Evolutionary conservation across 495 filamentous ascomycete genomes (phyloP).

Genomic region (Letharia lupina): DNA sequence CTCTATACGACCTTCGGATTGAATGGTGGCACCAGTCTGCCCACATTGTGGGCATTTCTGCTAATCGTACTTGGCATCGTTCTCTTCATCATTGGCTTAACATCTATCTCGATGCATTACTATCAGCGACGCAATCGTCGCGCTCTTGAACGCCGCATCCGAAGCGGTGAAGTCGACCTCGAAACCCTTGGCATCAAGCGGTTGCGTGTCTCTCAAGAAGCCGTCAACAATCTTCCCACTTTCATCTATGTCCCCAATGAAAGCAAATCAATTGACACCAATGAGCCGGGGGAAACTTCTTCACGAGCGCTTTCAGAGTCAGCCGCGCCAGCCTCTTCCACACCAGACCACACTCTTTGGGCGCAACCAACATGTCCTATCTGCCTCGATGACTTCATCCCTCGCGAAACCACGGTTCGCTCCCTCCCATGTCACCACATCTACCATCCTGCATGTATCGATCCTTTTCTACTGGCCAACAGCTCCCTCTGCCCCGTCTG

Average conservation of each 20-base stretch:
- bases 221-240: conserved; percentile 62
- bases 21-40: conserved; percentile 38
- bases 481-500: conserved; percentile 83
- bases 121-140: conserved; percentile 59
- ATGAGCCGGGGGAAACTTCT: conserved; percentile 23
- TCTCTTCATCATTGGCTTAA: conserved; percentile 51
- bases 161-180: conserved; percentile 67
- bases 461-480: conserved; percentile 59
- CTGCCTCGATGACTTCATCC: conserved; percentile 73
- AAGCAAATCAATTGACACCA: conserved; percentile 6
- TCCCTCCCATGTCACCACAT: conserved; percentile 85
- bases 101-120: conserved; percentile 64
- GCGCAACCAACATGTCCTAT: conserved; percentile 74
- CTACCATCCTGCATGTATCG: conserved; percentile 84
- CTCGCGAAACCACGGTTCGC: conserved; percentile 58
- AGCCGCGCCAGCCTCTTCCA: neutral
- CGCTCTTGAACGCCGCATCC: conserved; percentile 57
- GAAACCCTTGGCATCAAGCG: conserved; percentile 72
- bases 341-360: conserved; percentile 37
- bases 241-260: conserved; percentile 51
- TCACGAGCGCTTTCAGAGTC: conserved; percentile 14
- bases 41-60: conserved; percentile 75
- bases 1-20: conserved; percentile 56
- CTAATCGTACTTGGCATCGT: conserved; percentile 72
- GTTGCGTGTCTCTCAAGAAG: conserved; percentile 57